Conservation (phyloP, 257 asterid species). For the Verbascum thapsus region DNA sequence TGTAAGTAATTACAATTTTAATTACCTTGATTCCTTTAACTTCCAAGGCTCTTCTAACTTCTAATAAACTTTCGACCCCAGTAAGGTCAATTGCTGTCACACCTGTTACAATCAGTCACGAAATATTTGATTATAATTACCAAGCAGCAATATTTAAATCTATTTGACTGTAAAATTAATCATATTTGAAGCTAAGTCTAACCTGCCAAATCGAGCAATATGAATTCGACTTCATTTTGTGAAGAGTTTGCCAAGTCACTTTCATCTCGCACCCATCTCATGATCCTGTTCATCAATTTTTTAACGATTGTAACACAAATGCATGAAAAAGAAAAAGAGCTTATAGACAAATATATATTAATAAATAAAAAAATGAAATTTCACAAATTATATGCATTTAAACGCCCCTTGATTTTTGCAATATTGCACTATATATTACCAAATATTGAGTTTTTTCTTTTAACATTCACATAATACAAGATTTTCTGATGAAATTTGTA, state of each 20-base stretch:
- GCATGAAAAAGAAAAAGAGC: not conserved
- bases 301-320: not conserved
- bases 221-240: slow-evolving; percentile 43
- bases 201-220: slow-evolving; percentile 85
- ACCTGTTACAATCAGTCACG: slow-evolving; percentile 33
- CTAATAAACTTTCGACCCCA: slow-evolving; percentile 69
- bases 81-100: slow-evolving; percentile 77
- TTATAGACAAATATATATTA: no score
- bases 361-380: no score
- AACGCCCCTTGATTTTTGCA: no score
- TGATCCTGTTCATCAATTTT: slow-evolving; percentile 44
- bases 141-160: not conserved
- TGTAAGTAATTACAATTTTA: no score
- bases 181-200: not conserved
- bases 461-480: no score
- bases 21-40: slow-evolving; percentile 66
- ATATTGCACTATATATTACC: no score
- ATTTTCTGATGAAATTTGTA: no score
- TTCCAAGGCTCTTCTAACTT: slow-evolving; percentile 49
- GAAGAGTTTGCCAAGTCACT: slow-evolving; percentile 21
- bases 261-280: slow-evolving; percentile 80
- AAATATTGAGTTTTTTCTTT: no score
- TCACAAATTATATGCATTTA: no score
- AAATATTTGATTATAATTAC: not conserved
- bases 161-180: no score